A percentile compares a stretch with the other conserved stretches of the same genome.
These are phyloP conservation scores for Bonia amplexicaulis DNA, from an alignment of 176 grass and related monocot species.

Conservation along the genomic window DNA sequence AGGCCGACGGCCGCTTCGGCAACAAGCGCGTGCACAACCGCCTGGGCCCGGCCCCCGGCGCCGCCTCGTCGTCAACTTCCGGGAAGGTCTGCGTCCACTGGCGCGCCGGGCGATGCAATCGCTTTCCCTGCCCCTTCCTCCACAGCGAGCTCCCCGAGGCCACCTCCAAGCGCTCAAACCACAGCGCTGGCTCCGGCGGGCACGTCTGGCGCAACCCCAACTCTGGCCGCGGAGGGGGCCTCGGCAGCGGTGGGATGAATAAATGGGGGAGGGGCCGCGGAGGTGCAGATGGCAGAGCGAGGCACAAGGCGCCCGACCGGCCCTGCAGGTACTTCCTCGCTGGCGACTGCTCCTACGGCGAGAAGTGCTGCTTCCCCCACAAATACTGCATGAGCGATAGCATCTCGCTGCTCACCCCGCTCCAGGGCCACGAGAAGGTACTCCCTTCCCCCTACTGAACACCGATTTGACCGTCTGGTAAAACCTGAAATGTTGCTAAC, in stretches of 20 bases:
- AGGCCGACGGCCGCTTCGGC: constrained; percentile 51
- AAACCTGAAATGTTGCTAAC: not conserved
- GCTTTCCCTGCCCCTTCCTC: constrained; percentile 84
- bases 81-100: constrained; percentile 81
- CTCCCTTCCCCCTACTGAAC: not conserved
- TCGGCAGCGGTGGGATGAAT: constrained; percentile 18
- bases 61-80: constrained; percentile 23
- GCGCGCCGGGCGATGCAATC: constrained; percentile 83
- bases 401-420: constrained; percentile 62
- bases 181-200: constrained; percentile 9
- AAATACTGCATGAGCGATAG: constrained; percentile 64
- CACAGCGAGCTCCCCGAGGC: constrained; percentile 71
- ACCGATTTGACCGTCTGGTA: not conserved
- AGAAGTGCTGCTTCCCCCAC: constrained; percentile 67
- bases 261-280: constrained; percentile 78
- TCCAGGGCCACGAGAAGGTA: constrained; percentile 85
- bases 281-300: constrained; percentile 16
- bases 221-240: constrained; percentile 17
- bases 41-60: constrained; percentile 26
- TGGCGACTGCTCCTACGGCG: constrained; percentile 68
- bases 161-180: constrained; percentile 49
- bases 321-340: constrained; percentile 63
- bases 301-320: constrained; percentile 29
- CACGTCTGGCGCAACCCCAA: constrained; percentile 72
- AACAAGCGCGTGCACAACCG: constrained; percentile 60